Conservation (phyloP, 305 asterid genomes). For the Stenogyne calaminthoides region DNA sequence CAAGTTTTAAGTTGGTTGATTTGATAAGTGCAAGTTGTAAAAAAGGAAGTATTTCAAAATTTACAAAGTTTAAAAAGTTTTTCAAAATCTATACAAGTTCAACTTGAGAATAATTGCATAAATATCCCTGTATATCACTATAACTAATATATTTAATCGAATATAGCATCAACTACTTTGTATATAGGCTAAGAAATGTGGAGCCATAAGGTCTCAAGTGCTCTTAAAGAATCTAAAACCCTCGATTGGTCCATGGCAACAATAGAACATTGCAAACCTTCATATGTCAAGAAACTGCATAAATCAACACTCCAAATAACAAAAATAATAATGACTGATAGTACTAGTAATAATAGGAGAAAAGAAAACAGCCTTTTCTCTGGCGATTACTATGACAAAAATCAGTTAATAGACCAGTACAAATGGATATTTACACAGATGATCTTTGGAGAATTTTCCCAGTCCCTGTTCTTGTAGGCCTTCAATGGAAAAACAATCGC, state of each 20-base stretch:
- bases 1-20: neutral
- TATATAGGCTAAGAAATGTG: neutral
- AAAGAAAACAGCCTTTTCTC: neutral
- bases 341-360: neutral
- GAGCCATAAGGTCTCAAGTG: neutral
- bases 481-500: slow-evolving; percentile 14
- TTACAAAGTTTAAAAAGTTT: neutral
- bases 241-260: slow-evolving; percentile 15
- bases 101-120: neutral
- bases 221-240: slow-evolving; percentile 9
- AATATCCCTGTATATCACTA: neutral
- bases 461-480: neutral
- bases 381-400: neutral
- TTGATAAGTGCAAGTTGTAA: neutral
- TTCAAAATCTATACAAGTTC: neutral
- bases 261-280: neutral
- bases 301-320: neutral
- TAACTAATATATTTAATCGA: neutral
- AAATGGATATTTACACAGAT: slow-evolving; percentile 8
- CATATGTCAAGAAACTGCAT: neutral
- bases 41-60: neutral
- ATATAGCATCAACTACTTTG: neutral
- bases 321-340: neutral
- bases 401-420: neutral
- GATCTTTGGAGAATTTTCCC: neutral